Percentiles rank a stretch among this genome's conserved stretches.
These are phyloP conservation scores for Cyberlindnera sargentensis DNA, from an alignment of 805 yeast species.

Conservation along the genomic window DNA sequence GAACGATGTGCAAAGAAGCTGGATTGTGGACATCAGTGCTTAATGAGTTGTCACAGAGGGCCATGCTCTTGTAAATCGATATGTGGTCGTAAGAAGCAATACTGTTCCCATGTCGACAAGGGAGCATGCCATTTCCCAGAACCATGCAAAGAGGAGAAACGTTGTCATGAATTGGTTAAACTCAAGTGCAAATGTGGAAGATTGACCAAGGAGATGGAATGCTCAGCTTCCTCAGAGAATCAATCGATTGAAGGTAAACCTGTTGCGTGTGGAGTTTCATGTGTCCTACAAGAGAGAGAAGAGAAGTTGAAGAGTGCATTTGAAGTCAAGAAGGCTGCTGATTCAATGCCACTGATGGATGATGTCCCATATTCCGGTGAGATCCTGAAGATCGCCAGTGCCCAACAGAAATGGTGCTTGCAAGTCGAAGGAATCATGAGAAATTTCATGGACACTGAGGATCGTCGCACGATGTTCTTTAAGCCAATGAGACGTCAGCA, in stretches of 20 bases:
- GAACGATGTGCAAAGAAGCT: constrained; percentile 48
- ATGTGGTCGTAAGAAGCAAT: constrained; percentile 45
- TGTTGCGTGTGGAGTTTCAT: constrained; percentile 64
- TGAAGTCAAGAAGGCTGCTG: constrained; percentile 21
- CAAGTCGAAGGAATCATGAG: constrained; percentile 50
- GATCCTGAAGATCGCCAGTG: constrained; percentile 12
- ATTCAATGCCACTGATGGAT: constrained; percentile 7
- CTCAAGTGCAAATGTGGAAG: constrained; percentile 64
- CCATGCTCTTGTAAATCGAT: constrained; percentile 58
- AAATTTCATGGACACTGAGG: constrained; percentile 36
- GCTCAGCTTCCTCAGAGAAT: constrained; percentile 35
- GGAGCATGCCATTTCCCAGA: constrained; percentile 56
- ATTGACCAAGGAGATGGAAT: constrained; percentile 37
- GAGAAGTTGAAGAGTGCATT: constrained; percentile 59
- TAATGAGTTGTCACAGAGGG: constrained; percentile 50
- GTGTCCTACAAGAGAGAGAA: constrained; percentile 56
- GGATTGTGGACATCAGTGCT: constrained; percentile 45
- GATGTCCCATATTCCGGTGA: constrained; percentile 19
- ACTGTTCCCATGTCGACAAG: constrained; percentile 66
- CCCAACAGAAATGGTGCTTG: constrained; percentile 62
- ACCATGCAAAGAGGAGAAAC: constrained; percentile 41
- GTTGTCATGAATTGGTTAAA: constrained; percentile 43
- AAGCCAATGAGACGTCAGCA: constrained; percentile 68
- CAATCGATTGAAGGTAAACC: constrained; percentile 23
- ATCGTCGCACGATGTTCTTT: constrained; percentile 46